These are phyloP conservation scores for Daucus carota DNA, from an alignment of 129 eudicot genomes.

Conservation along the genomic window DH1_v3.0 NC_030389.2:42303501-42304000, in stretches of 20 bases:
- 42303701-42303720: slow-evolving; percentile 91
- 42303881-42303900: slow-evolving; percentile 10
- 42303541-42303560: not conserved
- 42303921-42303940: slow-evolving; percentile 1
- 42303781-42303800: not conserved
- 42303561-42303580: not conserved
- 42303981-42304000: slow-evolving; percentile 97
- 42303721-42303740: slow-evolving; percentile 20
- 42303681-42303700: slow-evolving; percentile 90
- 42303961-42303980: slow-evolving; percentile 71
- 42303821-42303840: not conserved
- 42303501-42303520: not conserved
- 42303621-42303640: slow-evolving; percentile 97
- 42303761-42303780: not conserved
- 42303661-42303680: slow-evolving; percentile 85
- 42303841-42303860: slow-evolving; percentile 7
- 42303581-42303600: not conserved
- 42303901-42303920: not conserved
- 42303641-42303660: slow-evolving; percentile 98
- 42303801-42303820: not conserved
- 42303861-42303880: not conserved
- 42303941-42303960: not conserved
- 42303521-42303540: not conserved
- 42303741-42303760: slow-evolving; percentile 9
- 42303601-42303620: not conserved